A percentile compares a stretch with the other conserved stretches of the same genome.
Conservation (phyloP, 2,329 filamentous ascomycete species). For the Monosporascus ibericus region DNA sequence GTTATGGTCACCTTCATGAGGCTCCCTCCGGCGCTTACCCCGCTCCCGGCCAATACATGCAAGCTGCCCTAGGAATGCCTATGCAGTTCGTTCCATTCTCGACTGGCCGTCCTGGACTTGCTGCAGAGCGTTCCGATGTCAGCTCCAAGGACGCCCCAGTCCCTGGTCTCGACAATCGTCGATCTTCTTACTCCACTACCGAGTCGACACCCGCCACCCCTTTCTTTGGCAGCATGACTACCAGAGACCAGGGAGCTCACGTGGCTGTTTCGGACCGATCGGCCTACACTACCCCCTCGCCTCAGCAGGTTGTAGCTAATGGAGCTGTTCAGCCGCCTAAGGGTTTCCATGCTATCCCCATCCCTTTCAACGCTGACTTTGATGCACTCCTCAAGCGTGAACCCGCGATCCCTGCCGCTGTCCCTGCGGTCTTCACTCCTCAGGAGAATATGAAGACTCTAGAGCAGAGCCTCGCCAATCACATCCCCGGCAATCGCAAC, state of each 20-base stretch:
- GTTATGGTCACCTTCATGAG: conserved; percentile 18
- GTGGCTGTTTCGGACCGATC: conserved; percentile 57
- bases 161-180: conserved; percentile 58
- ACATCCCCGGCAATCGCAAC: conserved; percentile 86
- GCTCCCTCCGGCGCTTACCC: conserved; percentile 22
- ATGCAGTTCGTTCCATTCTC: conserved; percentile 44
- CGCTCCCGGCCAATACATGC: conserved; percentile 29
- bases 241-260: conserved; percentile 54
- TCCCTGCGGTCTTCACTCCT: conserved; percentile 82
- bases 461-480: conserved; percentile 90
- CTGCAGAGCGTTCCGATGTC: conserved; percentile 41
- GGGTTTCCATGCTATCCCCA: conserved; percentile 24
- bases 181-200: conserved; percentile 62
- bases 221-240: conserved; percentile 52
- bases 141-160: conserved; percentile 53
- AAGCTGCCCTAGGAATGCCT: conserved; percentile 27
- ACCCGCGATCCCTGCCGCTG: conserved; percentile 79
- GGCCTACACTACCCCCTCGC: conserved; percentile 61
- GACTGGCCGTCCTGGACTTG: conserved; percentile 40
- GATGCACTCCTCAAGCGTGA: conserved; percentile 65
- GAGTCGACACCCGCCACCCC: conserved; percentile 62
- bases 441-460: conserved; percentile 82
- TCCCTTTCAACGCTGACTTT: conserved; percentile 43
- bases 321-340: conserved; percentile 34
- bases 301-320: conserved; percentile 48